Evolutionary conservation across 441 rosid genomes (phyloP), one percentile per base, ranked within the genome.

Genomic region (Euphorbia neoarborescens): DNA sequence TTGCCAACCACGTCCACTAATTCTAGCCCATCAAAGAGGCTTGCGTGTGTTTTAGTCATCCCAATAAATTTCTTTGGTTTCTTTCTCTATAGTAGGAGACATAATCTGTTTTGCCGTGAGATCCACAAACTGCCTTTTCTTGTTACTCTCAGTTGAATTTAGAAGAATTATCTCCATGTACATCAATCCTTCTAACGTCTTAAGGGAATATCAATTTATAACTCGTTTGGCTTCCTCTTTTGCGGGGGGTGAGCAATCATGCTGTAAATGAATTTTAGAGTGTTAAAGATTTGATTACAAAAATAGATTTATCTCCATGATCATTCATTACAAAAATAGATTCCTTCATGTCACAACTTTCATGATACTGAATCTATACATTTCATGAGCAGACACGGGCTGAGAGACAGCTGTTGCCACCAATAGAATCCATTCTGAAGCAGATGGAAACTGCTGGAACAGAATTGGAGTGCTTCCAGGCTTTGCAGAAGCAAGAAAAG

Each of bases 401-500:
- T 73, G 91, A 85, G 78, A 81, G 78, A 63, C 86, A 80, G 61
- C 82, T 92, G 60, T 84, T 97, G 89, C 83, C 80, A 65, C 94
- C 89, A 80, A 87, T 92, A 68, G 88, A 92, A 65, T 82, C 87
- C 27, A 87, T 88, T 60, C 71, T 87, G 73, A 90, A 92, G 84
- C 97, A 86, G 84, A 86, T 90, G 71, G 98, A 90, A 74, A 83
- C 87, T 72, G 89, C 96, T 62, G 86, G 91, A 78, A 94, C 94
- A 35, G 97, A 94, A 75, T 86, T 92, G 1, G 93, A 90, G 81
- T 92, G 98, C 77, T 94, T 92, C 80, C 90, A 81, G 81, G 89
- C 86, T 68, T 86, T 92, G 73, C 92, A 92, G 81, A 94, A 88
- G 82, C 99, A 91, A 81, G 99, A 94, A 78, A 92, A 90, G 71